Evolutionary conservation across 139 green algal genomes (phyloP).

Genomic region (Picochlorum costavermella): DNA sequence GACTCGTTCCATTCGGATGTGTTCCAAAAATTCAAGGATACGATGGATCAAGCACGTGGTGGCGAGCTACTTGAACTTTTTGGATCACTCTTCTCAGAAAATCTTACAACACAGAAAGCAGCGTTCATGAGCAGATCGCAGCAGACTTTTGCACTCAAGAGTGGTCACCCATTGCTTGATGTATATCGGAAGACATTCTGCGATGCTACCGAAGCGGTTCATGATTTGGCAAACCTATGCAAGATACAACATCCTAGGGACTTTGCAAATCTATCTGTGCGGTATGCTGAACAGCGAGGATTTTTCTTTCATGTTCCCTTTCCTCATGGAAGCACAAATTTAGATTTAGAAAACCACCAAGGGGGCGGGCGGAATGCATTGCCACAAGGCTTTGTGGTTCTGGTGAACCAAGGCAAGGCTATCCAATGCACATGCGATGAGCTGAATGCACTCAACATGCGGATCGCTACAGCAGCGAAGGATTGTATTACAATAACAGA

Average conservation of each 20-base stretch:
- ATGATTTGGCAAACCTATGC: conserved; percentile 49
- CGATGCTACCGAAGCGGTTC: conserved; percentile 62
- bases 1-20: no score
- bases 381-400: neutral
- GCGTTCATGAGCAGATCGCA: conserved; percentile 57
- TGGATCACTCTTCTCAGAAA: conserved; percentile 43
- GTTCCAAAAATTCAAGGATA: neutral
- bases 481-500: conserved; percentile 77
- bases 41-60: conserved; percentile 22
- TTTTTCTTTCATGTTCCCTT: conserved; percentile 53
- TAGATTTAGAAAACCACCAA: neutral
- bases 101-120: conserved; percentile 33
- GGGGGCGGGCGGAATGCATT: neutral
- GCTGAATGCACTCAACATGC: conserved; percentile 76
- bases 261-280: conserved; percentile 38
- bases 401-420: conserved; percentile 17
- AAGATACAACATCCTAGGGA: conserved; percentile 10
- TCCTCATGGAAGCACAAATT: neutral
- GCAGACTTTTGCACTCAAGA: conserved; percentile 65
- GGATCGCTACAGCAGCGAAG: conserved; percentile 61
- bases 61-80: conserved; percentile 23
- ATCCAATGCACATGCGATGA: conserved; percentile 61
- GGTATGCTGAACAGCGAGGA: conserved; percentile 55
- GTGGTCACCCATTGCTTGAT: conserved; percentile 63
- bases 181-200: conserved; percentile 68